Conservation (phyloP, 2,329 filamentous ascomycete genomes). For the Aspergillus vadensis region DNA sequence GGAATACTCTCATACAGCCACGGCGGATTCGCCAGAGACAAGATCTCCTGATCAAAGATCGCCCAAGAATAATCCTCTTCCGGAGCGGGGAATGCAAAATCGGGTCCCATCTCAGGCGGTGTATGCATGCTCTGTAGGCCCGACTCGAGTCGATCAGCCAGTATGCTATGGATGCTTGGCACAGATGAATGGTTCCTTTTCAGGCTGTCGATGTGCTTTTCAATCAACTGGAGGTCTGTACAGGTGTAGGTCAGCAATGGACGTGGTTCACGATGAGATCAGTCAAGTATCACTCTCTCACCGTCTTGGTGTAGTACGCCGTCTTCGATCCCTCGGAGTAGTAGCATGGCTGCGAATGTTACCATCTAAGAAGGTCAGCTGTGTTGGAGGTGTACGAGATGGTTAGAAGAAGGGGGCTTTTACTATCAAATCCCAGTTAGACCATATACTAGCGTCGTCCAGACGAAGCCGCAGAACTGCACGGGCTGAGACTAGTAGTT, state of each 20-base stretch:
- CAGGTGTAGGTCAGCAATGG: background rate
- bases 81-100: slow-evolving; percentile 21
- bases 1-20: slow-evolving; percentile 28
- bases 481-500: slow-evolving; percentile 32
- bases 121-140: slow-evolving; percentile 34
- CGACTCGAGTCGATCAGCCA: slow-evolving; percentile 29
- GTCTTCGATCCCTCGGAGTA: slow-evolving; percentile 32
- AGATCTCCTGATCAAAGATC: slow-evolving; percentile 35
- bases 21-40: slow-evolving; percentile 31
- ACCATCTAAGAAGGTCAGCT: slow-evolving; percentile 27
- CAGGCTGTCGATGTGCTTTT: slow-evolving; percentile 29
- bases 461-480: slow-evolving; percentile 31
- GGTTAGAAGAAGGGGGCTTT: background rate
- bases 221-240: slow-evolving; percentile 29
- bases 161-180: slow-evolving; percentile 29
- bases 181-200: slow-evolving; percentile 23
- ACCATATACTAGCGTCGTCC: slow-evolving; percentile 36
- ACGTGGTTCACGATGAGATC: background rate
- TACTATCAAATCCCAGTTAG: slow-evolving; percentile 36
- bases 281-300: slow-evolving; percentile 8
- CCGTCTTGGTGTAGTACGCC: slow-evolving; percentile 34
- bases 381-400: background rate
- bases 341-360: slow-evolving; percentile 31
- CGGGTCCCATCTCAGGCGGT: slow-evolving; percentile 27
- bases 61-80: slow-evolving; percentile 32